Evolutionary conservation across 2,329 filamentous ascomycete genomes (phyloP), one percentile per base, ranked within the genome.

Genomic region (Aspergillus japonicus): DNA sequence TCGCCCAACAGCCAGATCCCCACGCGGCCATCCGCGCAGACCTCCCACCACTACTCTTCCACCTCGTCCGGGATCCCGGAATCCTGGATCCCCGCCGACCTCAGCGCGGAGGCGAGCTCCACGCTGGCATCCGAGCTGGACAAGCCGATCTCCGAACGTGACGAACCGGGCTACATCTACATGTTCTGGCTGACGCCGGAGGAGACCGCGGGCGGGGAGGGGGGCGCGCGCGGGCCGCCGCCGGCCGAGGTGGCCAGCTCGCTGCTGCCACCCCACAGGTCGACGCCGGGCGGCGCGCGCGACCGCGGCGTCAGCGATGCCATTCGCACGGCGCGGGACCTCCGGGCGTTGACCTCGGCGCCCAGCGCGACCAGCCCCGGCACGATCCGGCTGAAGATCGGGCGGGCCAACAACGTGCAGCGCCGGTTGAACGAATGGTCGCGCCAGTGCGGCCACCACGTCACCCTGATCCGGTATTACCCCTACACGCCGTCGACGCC

Each of bases 151-250:
- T 92, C 91, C 0, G 80, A 85, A 23, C 80, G 83, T 56, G 91
- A 95, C 65, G 91, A 96, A 67, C 81, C 89, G 12, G 95, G 95
- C 42, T 99, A 95, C 78, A 98, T 99, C 66, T 99, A 99, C 82
- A 96, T 99, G 76, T 99, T 98, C 82, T 97, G 94, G 92, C 83
- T 97, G 23, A 97, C 92, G 0, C 87, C 92, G 33, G 33, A 12
- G 11, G 33, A 81, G 33, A 81, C 84, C 39, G 83, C 82, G 2
- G 77, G 85, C 7, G 73, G 81, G 0, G 52, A 60, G 26, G 74
- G 84, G 4, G 29, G 31, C 0, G 21, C 48, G 10, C 23, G 48
- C 16, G 42, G 44, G 0, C 78, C 82, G 1, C 81, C 85, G 0
- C 81, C 87, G 0, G 80, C 81, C 39, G 87, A 86, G 63, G 80